Conservation (phyloP, 2,329 filamentous ascomycete genomes). For the Aspergillus sclerotialis region DNA sequence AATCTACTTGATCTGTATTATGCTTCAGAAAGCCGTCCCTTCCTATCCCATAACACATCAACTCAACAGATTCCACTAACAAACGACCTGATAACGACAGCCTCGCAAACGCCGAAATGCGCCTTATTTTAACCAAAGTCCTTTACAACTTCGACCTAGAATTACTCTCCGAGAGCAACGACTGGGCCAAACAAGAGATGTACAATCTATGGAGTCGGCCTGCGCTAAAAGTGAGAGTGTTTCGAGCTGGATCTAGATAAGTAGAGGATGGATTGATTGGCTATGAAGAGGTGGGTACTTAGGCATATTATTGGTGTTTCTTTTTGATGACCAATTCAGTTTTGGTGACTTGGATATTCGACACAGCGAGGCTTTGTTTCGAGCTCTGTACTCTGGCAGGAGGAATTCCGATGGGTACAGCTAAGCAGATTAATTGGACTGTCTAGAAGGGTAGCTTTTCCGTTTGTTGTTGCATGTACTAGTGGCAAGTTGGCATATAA, state of each 20-base stretch:
- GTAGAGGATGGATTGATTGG: too few species aligned
- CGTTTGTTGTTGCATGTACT: too few species aligned
- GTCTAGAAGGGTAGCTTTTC: too few species aligned
- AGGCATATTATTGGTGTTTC: not conserved
- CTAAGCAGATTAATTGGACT: too few species aligned
- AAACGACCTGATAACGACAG: slow-evolving; percentile 13
- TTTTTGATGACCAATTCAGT: too few species aligned
- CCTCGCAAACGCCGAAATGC: slow-evolving; percentile 31
- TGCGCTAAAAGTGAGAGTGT: slow-evolving; percentile 22
- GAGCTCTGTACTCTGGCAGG: too few species aligned
- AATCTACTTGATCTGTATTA: too few species aligned
- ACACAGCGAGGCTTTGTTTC: too few species aligned
- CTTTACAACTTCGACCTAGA: slow-evolving; percentile 34
- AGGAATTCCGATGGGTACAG: too few species aligned
- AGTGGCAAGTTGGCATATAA: too few species aligned
- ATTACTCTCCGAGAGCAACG: slow-evolving; percentile 20
- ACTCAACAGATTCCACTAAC: not conserved
- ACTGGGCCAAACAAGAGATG: slow-evolving; percentile 22
- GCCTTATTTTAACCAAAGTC: slow-evolving; percentile 31
- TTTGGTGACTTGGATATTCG: too few species aligned
- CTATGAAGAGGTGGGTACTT: not conserved
- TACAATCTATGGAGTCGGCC: slow-evolving; percentile 34
- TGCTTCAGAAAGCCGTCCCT: too few species aligned
- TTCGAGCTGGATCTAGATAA: slow-evolving; percentile 9
- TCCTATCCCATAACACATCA: not conserved